Conservation (phyloP, 768 basidiomycete genomes). For the Boletus tylopilopsis region DNA sequence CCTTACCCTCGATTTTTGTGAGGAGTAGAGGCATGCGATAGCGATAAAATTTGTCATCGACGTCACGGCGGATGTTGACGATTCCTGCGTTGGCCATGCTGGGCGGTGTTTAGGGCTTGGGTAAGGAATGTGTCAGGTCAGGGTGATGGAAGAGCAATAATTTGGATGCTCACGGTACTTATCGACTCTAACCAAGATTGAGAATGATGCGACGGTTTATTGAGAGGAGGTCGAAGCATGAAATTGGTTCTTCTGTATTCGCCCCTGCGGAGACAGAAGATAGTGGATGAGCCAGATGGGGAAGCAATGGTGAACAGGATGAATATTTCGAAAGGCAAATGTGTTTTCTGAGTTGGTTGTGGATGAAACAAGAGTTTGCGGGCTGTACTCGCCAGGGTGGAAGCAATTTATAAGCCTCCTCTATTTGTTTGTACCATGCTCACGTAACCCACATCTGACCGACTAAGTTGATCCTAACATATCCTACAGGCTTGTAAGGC, state of each 20-base stretch:
- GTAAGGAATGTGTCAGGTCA: not conserved
- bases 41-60: conserved; percentile 95
- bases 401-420: conserved; percentile 23
- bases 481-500: no score
- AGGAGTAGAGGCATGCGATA: conserved; percentile 95
- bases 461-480: no score
- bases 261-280: conserved; percentile 32
- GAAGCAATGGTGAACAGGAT: conserved; percentile 25
- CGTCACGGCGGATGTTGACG: conserved; percentile 93
- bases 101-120: conserved; percentile 64
- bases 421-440: conserved; percentile 24
- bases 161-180: conserved; percentile 44
- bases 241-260: conserved; percentile 43
- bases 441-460: conserved; percentile 2
- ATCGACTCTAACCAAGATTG: conserved; percentile 47
- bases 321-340: not conserved
- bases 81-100: conserved; percentile 79
- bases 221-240: conserved; percentile 90
- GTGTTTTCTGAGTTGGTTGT: no score
- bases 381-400: not conserved
- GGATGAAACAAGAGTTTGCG: no score
- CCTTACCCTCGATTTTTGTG: conserved; percentile 98
- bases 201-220: conserved; percentile 64
- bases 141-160: not conserved
- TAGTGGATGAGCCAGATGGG: conserved; percentile 13